Evolutionary conservation across 2,329 filamentous ascomycete species (phyloP).

Genomic region (Arthrobotrys iridis): DNA sequence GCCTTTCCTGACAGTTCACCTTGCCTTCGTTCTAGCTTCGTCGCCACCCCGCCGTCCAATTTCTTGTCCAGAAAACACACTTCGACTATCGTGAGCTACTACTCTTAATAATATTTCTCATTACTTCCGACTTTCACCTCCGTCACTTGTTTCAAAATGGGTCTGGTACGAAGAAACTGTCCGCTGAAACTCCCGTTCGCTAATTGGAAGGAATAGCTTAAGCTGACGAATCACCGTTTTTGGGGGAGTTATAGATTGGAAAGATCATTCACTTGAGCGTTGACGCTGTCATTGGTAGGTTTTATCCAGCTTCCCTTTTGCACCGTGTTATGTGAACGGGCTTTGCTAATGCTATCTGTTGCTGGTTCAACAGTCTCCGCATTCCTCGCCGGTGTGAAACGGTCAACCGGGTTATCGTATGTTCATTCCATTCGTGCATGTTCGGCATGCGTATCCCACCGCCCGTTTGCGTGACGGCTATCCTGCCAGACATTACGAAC

Average conservation of each 20-base stretch:
- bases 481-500: not conserved
- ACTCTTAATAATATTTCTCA: not conserved
- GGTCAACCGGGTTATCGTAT: slow-evolving; percentile 97
- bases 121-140: not conserved
- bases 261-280: slow-evolving; percentile 93
- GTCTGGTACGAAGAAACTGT: slow-evolving; percentile 51
- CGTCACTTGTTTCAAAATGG: slow-evolving; percentile 31
- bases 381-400: slow-evolving; percentile 95
- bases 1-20: slow-evolving; percentile 37
- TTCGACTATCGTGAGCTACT: not conserved
- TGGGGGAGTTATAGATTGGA: slow-evolving; percentile 74
- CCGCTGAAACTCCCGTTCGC: slow-evolving; percentile 8
- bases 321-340: not conserved
- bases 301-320: slow-evolving; percentile 56
- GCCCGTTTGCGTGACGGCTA: not conserved
- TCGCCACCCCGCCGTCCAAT: not conserved
- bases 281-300: slow-evolving; percentile 88
- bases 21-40: not conserved
- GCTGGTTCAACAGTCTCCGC: slow-evolving; percentile 77
- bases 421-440: slow-evolving; percentile 62
- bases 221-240: slow-evolving; percentile 45
- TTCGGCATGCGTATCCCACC: not conserved
- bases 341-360: slow-evolving; percentile 17
- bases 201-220: not conserved
- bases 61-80: not conserved